A percentile compares a stretch with the other conserved stretches of the same genome.
Conservation (phyloP, 2,329 filamentous ascomycete genomes). For the Trematosphaeria pertusa region DNA sequence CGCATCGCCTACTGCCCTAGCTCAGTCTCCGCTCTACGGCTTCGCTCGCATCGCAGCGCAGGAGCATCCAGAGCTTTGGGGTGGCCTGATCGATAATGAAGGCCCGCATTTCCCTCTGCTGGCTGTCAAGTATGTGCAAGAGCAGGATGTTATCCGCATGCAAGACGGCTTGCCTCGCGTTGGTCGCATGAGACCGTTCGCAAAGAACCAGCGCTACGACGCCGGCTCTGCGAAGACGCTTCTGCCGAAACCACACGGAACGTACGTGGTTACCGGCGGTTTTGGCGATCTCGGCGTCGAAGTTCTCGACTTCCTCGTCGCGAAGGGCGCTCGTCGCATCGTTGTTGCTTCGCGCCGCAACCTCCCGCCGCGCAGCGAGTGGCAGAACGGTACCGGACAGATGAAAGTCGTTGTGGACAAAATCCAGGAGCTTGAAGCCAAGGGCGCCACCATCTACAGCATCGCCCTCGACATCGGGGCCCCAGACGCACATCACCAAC, state of each 20-base stretch:
- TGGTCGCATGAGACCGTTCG: slow-evolving; percentile 38
- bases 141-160: slow-evolving; percentile 48
- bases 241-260: slow-evolving; percentile 45
- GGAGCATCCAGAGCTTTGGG: slow-evolving; percentile 50
- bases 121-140: slow-evolving; percentile 49
- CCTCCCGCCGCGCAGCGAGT: slow-evolving; percentile 45
- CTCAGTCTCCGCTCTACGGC: slow-evolving; percentile 47
- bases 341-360: slow-evolving; percentile 49
- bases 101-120: slow-evolving; percentile 39
- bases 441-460: slow-evolving; percentile 41
- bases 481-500: slow-evolving; percentile 21
- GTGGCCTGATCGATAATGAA: slow-evolving; percentile 49
- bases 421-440: slow-evolving; percentile 25
- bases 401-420: slow-evolving; percentile 17
- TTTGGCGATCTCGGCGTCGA: slow-evolving; percentile 52
- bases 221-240: slow-evolving; percentile 10
- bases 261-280: slow-evolving; percentile 54
- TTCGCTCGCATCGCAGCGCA: slow-evolving; percentile 49
- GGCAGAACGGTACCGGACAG: slow-evolving; percentile 24
- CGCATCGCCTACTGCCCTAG: slow-evolving; percentile 37
- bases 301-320: slow-evolving; percentile 45
- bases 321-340: slow-evolving; percentile 52
- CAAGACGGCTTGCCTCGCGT: slow-evolving; percentile 47
- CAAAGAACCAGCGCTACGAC: slow-evolving; percentile 28
- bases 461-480: slow-evolving; percentile 47